These are phyloP conservation scores for Fraxinus nigra DNA, from an alignment of 305 asterid genomes.

Conservation along the genomic window DNA sequence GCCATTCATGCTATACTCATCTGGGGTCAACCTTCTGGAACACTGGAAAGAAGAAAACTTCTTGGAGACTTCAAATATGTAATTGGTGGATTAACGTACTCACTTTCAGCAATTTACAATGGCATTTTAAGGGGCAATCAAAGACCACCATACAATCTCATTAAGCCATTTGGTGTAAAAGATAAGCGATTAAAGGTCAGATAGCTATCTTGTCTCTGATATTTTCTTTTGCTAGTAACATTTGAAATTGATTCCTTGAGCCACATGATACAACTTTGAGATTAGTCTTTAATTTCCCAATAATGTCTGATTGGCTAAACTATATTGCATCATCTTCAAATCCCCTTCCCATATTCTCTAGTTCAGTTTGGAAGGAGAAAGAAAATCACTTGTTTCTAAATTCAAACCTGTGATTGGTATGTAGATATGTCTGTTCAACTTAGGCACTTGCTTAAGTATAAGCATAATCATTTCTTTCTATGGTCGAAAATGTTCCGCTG, in stretches of 20 bases:
- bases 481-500: background rate
- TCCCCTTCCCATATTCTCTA: background rate
- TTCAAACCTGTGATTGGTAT: background rate
- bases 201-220: constrained; percentile 18
- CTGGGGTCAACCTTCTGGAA: constrained; percentile 73
- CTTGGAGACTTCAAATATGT: constrained; percentile 89
- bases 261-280: background rate
- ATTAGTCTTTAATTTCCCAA: background rate
- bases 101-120: constrained; percentile 78
- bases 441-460: background rate
- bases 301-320: background rate
- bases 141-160: constrained; percentile 83
- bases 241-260: constrained; percentile 5
- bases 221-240: background rate
- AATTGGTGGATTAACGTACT: constrained; percentile 78
- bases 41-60: constrained; percentile 67
- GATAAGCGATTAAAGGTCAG: constrained; percentile 66
- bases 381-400: background rate
- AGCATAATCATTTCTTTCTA: background rate
- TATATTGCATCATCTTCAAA: background rate
- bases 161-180: constrained; percentile 63
- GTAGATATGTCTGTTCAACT: background rate
- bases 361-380: background rate
- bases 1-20: constrained; percentile 72
- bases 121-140: constrained; percentile 89